phyloP scores from a whole-genome alignment of 2,329 filamentous ascomycete species.

The Alternaria viburni region DNA sequence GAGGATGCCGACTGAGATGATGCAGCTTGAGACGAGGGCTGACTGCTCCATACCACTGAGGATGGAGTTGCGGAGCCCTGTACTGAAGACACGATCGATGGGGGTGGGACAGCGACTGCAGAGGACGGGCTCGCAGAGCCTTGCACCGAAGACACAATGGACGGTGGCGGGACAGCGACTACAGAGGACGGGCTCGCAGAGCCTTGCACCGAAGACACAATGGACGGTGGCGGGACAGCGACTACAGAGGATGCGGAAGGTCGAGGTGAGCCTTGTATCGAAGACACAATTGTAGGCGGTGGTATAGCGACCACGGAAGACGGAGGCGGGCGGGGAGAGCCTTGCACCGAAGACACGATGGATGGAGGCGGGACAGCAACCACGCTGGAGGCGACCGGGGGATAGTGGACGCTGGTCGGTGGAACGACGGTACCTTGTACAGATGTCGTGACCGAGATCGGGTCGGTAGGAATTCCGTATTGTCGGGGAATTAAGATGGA shows the following conservation, averaged over 20 bases:
- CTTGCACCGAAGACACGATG: neutral
- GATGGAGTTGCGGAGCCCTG: neutral
- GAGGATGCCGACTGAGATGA: neutral
- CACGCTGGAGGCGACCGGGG: neutral
- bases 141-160: neutral
- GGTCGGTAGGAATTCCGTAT: neutral
- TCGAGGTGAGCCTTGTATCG: neutral
- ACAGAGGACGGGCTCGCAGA: neutral
- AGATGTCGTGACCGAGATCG: neutral
- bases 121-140: neutral
- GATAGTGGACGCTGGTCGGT: neutral
- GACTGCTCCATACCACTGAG: neutral
- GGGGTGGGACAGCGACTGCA: neutral
- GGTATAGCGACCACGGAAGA: neutral
- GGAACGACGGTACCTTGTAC: neutral
- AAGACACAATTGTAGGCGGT: neutral
- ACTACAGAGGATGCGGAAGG: neutral
- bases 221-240: neutral
- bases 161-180: neutral
- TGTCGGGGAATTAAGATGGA: neutral
- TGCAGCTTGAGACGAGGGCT: neutral
- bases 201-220: neutral
- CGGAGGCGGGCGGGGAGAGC: neutral
- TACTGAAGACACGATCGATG: neutral
- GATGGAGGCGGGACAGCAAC: neutral